phyloP scores from a whole-genome alignment of 2,329 filamentous ascomycete genomes.

The Hymenoscyphus infarciens region DNA sequence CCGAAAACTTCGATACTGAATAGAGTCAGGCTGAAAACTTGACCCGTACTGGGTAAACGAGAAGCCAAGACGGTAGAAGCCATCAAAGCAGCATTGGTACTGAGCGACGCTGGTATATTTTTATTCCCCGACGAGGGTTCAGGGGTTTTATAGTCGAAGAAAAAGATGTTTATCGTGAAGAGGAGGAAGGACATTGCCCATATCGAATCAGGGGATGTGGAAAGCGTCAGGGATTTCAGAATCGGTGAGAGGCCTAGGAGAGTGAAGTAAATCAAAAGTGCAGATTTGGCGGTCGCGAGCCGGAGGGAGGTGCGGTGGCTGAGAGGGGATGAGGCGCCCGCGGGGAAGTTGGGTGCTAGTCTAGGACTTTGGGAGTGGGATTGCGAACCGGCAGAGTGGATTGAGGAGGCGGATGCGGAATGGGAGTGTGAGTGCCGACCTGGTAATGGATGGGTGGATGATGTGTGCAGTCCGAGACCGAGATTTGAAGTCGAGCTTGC shows the following conservation, averaged over 20 bases:
- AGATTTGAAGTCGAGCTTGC: constrained; percentile 32
- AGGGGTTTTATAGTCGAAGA: constrained; percentile 81
- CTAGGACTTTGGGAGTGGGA: constrained; percentile 16
- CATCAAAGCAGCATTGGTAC: constrained; percentile 95
- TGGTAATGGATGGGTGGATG: constrained; percentile 51
- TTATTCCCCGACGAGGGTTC: constrained; percentile 49
- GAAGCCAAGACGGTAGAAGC: constrained; percentile 91
- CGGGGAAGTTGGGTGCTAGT: constrained; percentile 33
- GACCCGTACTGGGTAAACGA: constrained; percentile 80
- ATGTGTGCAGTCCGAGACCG: background rate
- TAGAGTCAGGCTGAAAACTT: constrained; percentile 91
- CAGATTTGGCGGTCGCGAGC: constrained; percentile 84
- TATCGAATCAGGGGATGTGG: constrained; percentile 90
- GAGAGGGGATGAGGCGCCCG: constrained; percentile 25
- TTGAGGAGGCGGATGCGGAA: constrained; percentile 53
- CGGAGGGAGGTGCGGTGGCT: constrained; percentile 52
- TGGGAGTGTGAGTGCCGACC: constrained; percentile 42
- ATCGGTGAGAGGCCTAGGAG: constrained; percentile 91
- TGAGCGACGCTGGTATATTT: constrained; percentile 58
- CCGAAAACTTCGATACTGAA: constrained; percentile 98
- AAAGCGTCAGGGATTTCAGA: constrained; percentile 90
- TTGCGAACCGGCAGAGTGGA: constrained; percentile 41
- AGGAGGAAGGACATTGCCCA: constrained; percentile 96
- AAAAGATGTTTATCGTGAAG: constrained; percentile 92
- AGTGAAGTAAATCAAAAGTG: constrained; percentile 87